Evolutionary conservation across 2,329 filamentous ascomycete genomes (phyloP).

Genomic region (Arthrobotrys iridis): DNA sequence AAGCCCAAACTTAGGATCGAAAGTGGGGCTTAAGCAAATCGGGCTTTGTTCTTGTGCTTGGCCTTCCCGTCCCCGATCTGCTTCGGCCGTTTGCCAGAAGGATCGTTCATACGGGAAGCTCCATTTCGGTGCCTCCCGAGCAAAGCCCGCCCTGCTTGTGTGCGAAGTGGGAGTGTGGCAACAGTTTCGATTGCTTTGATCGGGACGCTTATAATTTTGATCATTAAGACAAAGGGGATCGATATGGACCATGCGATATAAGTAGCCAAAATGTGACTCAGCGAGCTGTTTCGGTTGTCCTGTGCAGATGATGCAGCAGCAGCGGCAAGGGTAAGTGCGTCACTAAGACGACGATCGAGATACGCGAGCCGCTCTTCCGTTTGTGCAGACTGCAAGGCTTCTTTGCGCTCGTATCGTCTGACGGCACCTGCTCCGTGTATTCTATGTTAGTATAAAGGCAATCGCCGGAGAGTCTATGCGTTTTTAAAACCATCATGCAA

Average conservation of each 20-base stretch:
- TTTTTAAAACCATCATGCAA: not conserved
- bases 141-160: conserved; percentile 36
- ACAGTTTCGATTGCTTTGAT: conserved; percentile 43
- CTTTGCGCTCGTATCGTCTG: conserved; percentile 88
- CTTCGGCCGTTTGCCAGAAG: conserved; percentile 31
- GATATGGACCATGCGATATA: conserved; percentile 48
- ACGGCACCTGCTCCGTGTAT: conserved; percentile 68
- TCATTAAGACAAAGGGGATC: conserved; percentile 41
- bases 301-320: conserved; percentile 65
- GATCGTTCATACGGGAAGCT: conserved; percentile 34
- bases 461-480: not conserved
- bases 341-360: conserved; percentile 76
- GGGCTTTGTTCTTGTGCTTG: conserved; percentile 45
- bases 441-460: conserved; percentile 6
- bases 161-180: conserved; percentile 41
- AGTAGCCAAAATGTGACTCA: conserved; percentile 33
- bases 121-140: conserved; percentile 43
- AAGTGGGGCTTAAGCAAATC: conserved; percentile 38
- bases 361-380: conserved; percentile 78
- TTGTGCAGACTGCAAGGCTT: conserved; percentile 77
- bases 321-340: conserved; percentile 82
- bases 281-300: conserved; percentile 38
- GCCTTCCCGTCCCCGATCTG: conserved; percentile 44
- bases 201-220: conserved; percentile 40
- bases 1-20: not conserved